These are phyloP conservation scores for Rhizoctonia solani DNA, from an alignment of 1,284 basidiomycete genomes.

Conservation along the genomic window DNA sequence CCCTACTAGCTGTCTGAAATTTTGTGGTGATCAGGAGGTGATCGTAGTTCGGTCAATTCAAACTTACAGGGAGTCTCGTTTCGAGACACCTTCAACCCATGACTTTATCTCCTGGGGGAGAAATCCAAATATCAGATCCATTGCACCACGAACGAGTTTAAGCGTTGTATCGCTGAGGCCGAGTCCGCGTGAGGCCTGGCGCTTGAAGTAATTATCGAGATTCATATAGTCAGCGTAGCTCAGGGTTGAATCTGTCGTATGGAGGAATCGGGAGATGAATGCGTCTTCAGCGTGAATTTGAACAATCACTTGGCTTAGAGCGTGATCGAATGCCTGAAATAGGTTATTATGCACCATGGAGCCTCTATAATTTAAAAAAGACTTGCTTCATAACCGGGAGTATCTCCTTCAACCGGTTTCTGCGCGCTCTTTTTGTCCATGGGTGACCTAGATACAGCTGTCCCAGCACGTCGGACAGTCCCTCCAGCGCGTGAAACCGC, in stretches of 20 bases:
- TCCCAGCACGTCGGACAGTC: constrained; percentile 71
- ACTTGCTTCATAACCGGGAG: constrained; percentile 69
- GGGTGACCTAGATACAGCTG: constrained; percentile 67
- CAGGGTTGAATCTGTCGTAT: constrained; percentile 83
- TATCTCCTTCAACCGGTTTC: constrained; percentile 56
- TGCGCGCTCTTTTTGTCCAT: constrained; percentile 57
- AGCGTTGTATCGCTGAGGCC: constrained; percentile 69
- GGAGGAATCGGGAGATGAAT: constrained; percentile 90
- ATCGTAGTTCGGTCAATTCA: not conserved
- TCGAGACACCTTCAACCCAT: constrained; percentile 81
- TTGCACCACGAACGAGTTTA: constrained; percentile 82
- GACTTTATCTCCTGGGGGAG: constrained; percentile 79
- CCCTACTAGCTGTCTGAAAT: constrained; percentile 79
- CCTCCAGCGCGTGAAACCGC: constrained; percentile 50
- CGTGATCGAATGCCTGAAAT: constrained; percentile 69
- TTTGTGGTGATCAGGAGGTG: not conserved
- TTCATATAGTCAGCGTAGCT: constrained; percentile 97
- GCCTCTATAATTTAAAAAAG: not conserved
- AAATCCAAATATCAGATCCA: constrained; percentile 97
- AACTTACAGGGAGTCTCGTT: constrained; percentile 78
- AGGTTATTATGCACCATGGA: not conserved
- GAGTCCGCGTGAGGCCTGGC: constrained; percentile 79
- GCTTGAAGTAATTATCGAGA: constrained; percentile 90
- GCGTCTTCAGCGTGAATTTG: constrained; percentile 82
- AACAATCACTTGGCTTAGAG: constrained; percentile 77